A percentile compares a stretch with the other conserved stretches of the same genome.
These are phyloP conservation scores for Brassica rapa DNA, from an alignment of 345 rosid genomes.

Conservation along the genomic window DNA sequence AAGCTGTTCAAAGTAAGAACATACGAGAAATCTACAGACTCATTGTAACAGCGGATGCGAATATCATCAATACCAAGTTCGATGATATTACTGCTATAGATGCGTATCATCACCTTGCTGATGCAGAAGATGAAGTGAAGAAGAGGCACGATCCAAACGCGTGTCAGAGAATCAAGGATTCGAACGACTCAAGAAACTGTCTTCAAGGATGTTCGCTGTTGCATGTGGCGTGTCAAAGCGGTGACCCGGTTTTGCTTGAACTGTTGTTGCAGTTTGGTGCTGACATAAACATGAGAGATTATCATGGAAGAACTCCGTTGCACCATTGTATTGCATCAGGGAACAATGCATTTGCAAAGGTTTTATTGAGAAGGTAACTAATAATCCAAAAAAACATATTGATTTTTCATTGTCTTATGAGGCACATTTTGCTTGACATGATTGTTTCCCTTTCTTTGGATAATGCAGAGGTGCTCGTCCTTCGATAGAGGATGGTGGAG, in stretches of 20 bases:
- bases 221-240: conserved; percentile 75
- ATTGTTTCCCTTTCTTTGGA: neutral
- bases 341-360: conserved; percentile 65
- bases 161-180: conserved; percentile 63
- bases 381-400: neutral
- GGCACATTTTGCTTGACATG: neutral
- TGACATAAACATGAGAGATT: conserved; percentile 63
- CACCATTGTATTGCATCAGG: conserved; percentile 68
- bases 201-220: conserved; percentile 79
- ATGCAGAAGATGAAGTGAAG: conserved; percentile 36
- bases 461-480: conserved; percentile 68
- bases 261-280: conserved; percentile 84
- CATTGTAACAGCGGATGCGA: conserved; percentile 53
- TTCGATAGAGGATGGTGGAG: conserved; percentile 64
- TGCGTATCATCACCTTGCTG: conserved; percentile 42
- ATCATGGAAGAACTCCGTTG: conserved; percentile 80
- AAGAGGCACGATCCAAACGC: conserved; percentile 52
- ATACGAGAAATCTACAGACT: conserved; percentile 69
- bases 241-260: conserved; percentile 65
- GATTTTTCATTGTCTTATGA: neutral
- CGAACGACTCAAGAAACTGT: conserved; percentile 59
- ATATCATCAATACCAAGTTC: conserved; percentile 57
- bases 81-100: conserved; percentile 50
- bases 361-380: conserved; percentile 70
- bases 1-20: conserved; percentile 65